phyloP scores from a whole-genome alignment of 345 rosid species.

The Pugionium dolabratum region DNA sequence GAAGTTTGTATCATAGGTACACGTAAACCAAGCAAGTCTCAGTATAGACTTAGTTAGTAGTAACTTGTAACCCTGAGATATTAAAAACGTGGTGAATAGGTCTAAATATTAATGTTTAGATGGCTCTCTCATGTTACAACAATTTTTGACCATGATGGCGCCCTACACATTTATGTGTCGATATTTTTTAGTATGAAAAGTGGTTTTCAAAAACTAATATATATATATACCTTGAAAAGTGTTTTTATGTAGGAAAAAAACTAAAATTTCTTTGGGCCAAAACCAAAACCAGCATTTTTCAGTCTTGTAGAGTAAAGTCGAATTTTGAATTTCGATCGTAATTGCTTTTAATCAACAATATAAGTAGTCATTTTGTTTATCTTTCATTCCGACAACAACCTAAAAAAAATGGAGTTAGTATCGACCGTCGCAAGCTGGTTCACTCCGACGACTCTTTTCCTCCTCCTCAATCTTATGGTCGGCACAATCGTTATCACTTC shows the following conservation, averaged over 20 bases:
- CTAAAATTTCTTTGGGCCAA: conserved; percentile 2
- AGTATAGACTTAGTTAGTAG: neutral
- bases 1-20: neutral
- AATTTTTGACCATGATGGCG: conserved; percentile 24
- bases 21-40: neutral
- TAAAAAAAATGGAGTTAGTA: conserved; percentile 33
- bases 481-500: conserved; percentile 58
- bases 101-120: neutral
- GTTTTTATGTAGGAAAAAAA: neutral
- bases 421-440: conserved; percentile 45
- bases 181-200: too few relatives aligned
- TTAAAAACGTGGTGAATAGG: conserved; percentile 21
- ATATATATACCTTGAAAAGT: neutral
- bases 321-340: conserved; percentile 11
- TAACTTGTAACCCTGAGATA: neutral
- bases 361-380: neutral
- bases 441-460: conserved; percentile 60
- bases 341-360: neutral
- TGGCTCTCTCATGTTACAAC: conserved; percentile 24
- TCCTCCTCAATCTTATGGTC: conserved; percentile 63
- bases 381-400: conserved; percentile 35
- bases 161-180: conserved; percentile 16
- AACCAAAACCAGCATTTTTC: neutral
- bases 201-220: neutral
- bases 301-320: conserved; percentile 8